phyloP scores from a whole-genome alignment of 1,284 basidiomycete genomes.

The Heimioporus retisporus region DNA sequence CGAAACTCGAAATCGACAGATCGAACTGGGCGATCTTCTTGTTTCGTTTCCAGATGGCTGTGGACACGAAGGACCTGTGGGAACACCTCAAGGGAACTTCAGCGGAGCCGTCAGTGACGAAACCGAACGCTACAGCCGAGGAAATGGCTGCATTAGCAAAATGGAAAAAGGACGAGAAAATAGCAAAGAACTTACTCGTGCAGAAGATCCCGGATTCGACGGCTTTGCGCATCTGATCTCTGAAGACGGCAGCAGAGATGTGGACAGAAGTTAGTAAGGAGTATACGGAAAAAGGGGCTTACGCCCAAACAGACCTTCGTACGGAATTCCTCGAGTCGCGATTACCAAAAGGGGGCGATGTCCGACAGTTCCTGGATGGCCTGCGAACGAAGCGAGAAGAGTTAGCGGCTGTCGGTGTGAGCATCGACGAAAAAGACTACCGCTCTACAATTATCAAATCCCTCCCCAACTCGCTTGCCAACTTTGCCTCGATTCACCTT shows the following conservation, averaged over 20 bases:
- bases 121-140: not conserved
- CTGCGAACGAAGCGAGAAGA: constrained; percentile 1
- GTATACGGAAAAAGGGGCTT: not conserved
- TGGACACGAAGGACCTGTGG: not conserved
- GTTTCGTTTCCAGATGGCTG: not conserved
- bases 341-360: not conserved
- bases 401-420: not conserved
- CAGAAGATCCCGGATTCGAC: not conserved
- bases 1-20: not conserved
- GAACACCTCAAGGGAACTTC: not conserved
- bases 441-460: not conserved
- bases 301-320: not conserved
- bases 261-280: not conserved
- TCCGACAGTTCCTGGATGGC: not conserved
- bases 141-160: not conserved
- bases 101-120: not conserved
- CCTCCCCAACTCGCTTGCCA: not conserved
- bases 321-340: not conserved
- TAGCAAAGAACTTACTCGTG: not conserved
- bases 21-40: not conserved
- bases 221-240: not conserved
- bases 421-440: not conserved
- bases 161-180: not conserved
- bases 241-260: not conserved
- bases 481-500: not conserved